phyloP scores from a whole-genome alignment of 2,329 filamentous ascomycete species.

The Balansia obtecta region DNA sequence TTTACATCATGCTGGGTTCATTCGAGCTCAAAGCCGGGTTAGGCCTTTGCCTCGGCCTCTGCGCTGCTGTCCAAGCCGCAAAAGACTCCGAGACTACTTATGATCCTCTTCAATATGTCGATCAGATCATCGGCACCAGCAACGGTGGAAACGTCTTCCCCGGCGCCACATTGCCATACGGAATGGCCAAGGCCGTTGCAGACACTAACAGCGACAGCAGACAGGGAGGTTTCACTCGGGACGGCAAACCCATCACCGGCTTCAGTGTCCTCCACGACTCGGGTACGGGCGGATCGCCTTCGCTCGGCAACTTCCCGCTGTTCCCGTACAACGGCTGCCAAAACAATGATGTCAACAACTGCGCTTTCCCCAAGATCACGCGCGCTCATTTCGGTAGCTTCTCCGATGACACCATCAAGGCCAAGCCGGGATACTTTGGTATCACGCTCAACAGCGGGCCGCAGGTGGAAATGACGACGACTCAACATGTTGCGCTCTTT shows the following conservation, averaged over 20 bases:
- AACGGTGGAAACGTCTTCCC: constrained; percentile 29
- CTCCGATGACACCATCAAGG: constrained; percentile 36
- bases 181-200: constrained; percentile 44
- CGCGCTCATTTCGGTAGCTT: constrained; percentile 31
- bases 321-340: constrained; percentile 54
- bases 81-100: no score
- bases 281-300: constrained; percentile 45
- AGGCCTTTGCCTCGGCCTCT: no score
- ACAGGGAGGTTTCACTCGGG: constrained; percentile 44
- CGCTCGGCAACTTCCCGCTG: constrained; percentile 60
- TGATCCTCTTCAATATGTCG: constrained; percentile 18
- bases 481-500: constrained; percentile 54
- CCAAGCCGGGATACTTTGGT: constrained; percentile 53
- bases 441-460: constrained; percentile 46
- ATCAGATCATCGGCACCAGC: constrained; percentile 24
- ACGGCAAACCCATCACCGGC: constrained; percentile 35
- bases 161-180: constrained; percentile 30
- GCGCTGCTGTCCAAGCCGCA: no score
- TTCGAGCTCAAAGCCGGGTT: no score
- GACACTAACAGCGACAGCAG: constrained; percentile 33
- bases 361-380: constrained; percentile 41
- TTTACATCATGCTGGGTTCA: no score
- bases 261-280: constrained; percentile 48
- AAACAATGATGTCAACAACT: constrained; percentile 47
- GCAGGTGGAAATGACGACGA: constrained; percentile 52